phyloP scores from a whole-genome alignment of 192 early-diverging fungal species.

The Coemansia sp. region DNA sequence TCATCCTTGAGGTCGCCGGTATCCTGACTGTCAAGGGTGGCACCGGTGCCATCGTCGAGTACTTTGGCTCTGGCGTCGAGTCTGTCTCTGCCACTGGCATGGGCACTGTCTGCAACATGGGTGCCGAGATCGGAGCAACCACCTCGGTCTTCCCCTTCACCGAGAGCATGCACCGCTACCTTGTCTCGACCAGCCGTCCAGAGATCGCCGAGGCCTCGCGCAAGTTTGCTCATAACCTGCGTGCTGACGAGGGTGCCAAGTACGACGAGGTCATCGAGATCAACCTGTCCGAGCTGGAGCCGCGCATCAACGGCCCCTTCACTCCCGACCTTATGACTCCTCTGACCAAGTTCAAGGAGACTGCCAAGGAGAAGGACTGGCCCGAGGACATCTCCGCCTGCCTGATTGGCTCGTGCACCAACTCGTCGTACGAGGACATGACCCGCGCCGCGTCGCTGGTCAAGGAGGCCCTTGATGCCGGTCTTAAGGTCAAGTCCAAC shows the following conservation, averaged over 20 bases:
- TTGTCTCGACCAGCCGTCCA: constrained; percentile 80
- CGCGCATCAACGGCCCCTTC: constrained; percentile 96
- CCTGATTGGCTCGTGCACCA: constrained; percentile 98
- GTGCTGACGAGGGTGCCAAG: constrained; percentile 80
- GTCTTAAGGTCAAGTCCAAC: constrained; percentile 77
- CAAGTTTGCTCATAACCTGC: constrained; percentile 84
- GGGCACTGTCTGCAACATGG: constrained; percentile 99
- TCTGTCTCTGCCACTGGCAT: constrained; percentile 95
- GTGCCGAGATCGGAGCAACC: constrained; percentile 97
- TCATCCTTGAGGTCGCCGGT: constrained; percentile 93
- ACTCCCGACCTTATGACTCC: constrained; percentile 95
- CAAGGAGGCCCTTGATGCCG: constrained; percentile 75
- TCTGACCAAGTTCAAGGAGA: constrained; percentile 87
- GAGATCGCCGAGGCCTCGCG: constrained; percentile 78
- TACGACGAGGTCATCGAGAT: constrained; percentile 96
- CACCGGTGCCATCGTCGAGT: constrained; percentile 96
- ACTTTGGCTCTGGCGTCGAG: constrained; percentile 94
- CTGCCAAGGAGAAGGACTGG: constrained; percentile 86
- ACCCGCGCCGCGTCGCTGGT: constrained; percentile 86
- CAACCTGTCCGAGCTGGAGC: constrained; percentile 89
- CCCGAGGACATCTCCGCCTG: constrained; percentile 82
- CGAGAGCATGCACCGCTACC: constrained; percentile 86
- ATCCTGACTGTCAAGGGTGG: constrained; percentile 96
- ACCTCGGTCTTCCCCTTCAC: constrained; percentile 97
- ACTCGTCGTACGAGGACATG: constrained; percentile 99